Evolutionary conservation across 176 grass and related monocot genomes (phyloP).

Genomic region (Oryza australiensis): DNA sequence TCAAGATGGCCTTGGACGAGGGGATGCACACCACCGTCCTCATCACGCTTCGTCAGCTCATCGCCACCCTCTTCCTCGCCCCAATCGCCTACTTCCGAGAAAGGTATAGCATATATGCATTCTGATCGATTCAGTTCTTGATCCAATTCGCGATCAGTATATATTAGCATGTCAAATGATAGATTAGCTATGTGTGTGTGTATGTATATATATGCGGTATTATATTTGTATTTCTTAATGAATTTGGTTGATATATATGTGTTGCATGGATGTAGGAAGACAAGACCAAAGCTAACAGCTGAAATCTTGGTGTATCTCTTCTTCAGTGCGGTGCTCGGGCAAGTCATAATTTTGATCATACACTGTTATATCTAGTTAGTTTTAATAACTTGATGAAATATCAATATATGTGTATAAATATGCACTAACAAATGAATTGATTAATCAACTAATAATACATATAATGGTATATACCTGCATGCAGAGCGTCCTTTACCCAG

Average conservation of each 20-base stretch:
- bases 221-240: no score
- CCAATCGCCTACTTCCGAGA: conserved; percentile 73
- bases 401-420: neutral
- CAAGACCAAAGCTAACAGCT: conserved; percentile 68
- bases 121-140: no score
- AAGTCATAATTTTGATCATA: neutral
- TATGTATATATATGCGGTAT: no score
- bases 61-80: conserved; percentile 57
- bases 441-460: no score
- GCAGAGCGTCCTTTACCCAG: conserved; percentile 61
- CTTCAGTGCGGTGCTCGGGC: conserved; percentile 76
- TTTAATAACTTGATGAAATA: no score
- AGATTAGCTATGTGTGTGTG: no score
- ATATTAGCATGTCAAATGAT: no score
- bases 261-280: conserved; percentile 47
- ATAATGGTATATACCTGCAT: neutral
- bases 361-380: no score
- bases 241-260: no score
- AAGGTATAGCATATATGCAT: conserved; percentile 35
- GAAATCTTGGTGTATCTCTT: conserved; percentile 73
- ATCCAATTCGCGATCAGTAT: no score
- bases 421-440: neutral
- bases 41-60: conserved; percentile 66
- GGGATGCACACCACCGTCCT: conserved; percentile 73
- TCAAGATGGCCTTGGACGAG: conserved; percentile 66